Base-by-base conservation (phyloP, 352 stramenopile species). In the Thraustotheca clavata region DNA sequence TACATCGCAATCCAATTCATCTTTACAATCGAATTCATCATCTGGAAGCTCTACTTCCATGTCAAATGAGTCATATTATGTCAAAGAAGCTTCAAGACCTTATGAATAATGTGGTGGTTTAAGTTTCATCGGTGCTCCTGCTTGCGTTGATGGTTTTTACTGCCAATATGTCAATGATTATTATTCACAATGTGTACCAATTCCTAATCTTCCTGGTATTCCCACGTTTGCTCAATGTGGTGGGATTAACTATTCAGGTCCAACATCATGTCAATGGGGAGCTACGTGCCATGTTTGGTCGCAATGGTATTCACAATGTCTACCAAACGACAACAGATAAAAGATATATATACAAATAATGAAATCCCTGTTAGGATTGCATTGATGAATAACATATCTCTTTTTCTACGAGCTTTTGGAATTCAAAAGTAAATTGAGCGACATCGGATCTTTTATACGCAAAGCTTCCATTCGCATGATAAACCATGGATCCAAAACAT, bases 101-200 rank as follows among this genome's bases (percentile, higher is more conserved):
- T 62, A 62, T 52, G 55, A 22, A 38, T 41, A 62, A 62, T 62
- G 55, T 20, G 55, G 55, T 16, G 55, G 55, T 8, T 47, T 50
- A 14, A 50, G 26, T 16, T 52, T 26, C 7, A 18, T 9, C 18
- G 55, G 55, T 27, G 18, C 20, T 2, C 22, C 24, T 7, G n/a
- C 39, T 5, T 62, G 55, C 55, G 31, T 48, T 27, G 31, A 62
- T 40, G 55, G 55, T 14, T 62, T 50, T 31, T 46, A 46, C 16
- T 62, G 55, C 34, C 4, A 47, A 12, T 9, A 18, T 1, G n/a
- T 18, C 11, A 50, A 50, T 29, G 34, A 62, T 11, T 62, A 50
- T 29, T 62, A 49, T 31, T 62, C 55, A 5, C 55, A 62, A 32
- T 62, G 55, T 29, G 55, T 62, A 8, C 55, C 55, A 12, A 62